These are phyloP conservation scores for Moniliella sp. DNA, from an alignment of 1,284 basidiomycete species.

Conservation along the genomic window DNA sequence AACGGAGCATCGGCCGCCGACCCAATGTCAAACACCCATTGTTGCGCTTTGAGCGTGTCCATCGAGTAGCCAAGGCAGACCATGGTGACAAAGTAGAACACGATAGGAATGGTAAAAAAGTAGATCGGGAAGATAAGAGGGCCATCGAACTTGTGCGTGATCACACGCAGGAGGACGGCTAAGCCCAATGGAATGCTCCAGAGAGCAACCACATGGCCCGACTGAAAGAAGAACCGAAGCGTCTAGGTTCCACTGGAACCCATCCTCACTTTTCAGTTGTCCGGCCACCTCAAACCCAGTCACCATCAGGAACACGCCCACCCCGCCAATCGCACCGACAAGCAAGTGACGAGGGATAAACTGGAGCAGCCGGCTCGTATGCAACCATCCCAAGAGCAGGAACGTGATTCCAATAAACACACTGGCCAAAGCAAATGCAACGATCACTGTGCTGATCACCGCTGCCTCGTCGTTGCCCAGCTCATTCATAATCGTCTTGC, in stretches of 20 bases:
- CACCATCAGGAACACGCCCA: constrained; percentile 59
- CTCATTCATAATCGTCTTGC: constrained; percentile 51
- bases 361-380: constrained; percentile 64
- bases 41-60: constrained; percentile 42
- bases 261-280: constrained; percentile 52
- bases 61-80: constrained; percentile 46
- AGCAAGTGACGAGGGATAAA: constrained; percentile 86
- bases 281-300: constrained; percentile 52
- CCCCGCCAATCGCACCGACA: constrained; percentile 70
- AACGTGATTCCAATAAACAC: constrained; percentile 52
- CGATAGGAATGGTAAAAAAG: constrained; percentile 57
- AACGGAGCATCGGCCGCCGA: constrained; percentile 19
- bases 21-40: constrained; percentile 73
- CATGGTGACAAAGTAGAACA: constrained; percentile 54
- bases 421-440: constrained; percentile 67
- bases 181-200: constrained; percentile 58
- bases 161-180: constrained; percentile 55
- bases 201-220: constrained; percentile 43
- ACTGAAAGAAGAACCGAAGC: constrained; percentile 38
- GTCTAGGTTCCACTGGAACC: constrained; percentile 51
- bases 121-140: constrained; percentile 76
- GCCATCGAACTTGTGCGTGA: constrained; percentile 60
- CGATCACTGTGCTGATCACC: constrained; percentile 71
- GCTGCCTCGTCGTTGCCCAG: constrained; percentile 52
- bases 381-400: constrained; percentile 45